A percentile compares a stretch with the other conserved stretches of the same genome.
phyloP scores from a whole-genome alignment of 1,284 basidiomycete genomes.

The Meripilus lineatus region DNA sequence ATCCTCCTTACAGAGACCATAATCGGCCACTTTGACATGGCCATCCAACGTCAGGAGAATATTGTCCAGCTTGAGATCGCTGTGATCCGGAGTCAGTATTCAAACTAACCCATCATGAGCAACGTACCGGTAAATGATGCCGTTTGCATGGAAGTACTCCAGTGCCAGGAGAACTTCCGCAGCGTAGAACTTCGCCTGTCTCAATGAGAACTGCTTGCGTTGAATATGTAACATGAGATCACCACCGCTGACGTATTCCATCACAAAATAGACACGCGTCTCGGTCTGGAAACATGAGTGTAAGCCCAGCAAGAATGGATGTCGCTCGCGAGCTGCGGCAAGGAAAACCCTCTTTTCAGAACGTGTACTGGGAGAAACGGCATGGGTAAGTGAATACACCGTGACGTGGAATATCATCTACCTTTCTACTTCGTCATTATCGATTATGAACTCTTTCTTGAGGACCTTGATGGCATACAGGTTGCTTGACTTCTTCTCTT shows the following conservation, averaged over 20 bases:
- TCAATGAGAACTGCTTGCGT: slow-evolving; percentile 74
- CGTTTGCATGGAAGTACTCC: slow-evolving; percentile 98
- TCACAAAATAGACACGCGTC: slow-evolving; percentile 88
- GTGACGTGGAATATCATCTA: slow-evolving; percentile 29
- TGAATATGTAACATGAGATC: slow-evolving; percentile 84
- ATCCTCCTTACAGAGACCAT: slow-evolving; percentile 98
- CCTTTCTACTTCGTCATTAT: slow-evolving; percentile 99
- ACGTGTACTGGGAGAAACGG: slow-evolving; percentile 68
- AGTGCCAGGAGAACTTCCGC: slow-evolving; percentile 96
- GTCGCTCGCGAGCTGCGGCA: slow-evolving; percentile 91
- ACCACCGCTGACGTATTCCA: slow-evolving; percentile 77
- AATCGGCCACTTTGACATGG: slow-evolving; percentile 98
- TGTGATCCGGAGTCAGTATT: slow-evolving; percentile 25
- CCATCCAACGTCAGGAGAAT: slow-evolving; percentile 96
- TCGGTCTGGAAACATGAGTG: slow-evolving; percentile 99
- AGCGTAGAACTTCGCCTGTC: slow-evolving; percentile 96
- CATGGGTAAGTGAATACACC: neutral
- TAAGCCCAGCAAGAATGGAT: slow-evolving; percentile 95
- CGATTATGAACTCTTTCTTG: slow-evolving; percentile 99
- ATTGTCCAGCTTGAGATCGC: slow-evolving; percentile 98
- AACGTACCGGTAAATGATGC: slow-evolving; percentile 82
- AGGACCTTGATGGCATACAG: slow-evolving; percentile 99
- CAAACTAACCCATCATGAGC: neutral
- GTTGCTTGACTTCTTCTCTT: slow-evolving; percentile 89
- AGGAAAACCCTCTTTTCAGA: slow-evolving; percentile 99